Evolutionary conservation across 768 basidiomycete genomes (phyloP), one percentile per base, ranked within the genome.

Genomic region (Kwoniella pini): DNA sequence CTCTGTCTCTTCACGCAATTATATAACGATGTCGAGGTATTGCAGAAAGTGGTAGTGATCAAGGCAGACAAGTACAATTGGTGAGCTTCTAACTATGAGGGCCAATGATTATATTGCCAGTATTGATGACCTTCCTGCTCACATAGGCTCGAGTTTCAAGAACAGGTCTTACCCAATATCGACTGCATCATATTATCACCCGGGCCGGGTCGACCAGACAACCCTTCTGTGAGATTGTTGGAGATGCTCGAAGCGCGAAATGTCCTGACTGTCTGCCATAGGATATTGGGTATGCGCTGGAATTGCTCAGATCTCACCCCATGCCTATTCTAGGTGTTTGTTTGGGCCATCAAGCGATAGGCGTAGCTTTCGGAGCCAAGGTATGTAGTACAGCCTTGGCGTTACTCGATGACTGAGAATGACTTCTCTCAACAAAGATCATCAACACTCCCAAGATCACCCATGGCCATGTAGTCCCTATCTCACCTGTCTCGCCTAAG

Each of bases 181-280:
- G 79, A 80, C 43, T 78, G 77, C 54, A 60, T 80, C 19, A 75
- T 80, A 45, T 68, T 80, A 2, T 80, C 79, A 1, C 79, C 79
- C 21, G 79, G 79, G 10, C 79, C 79, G 6, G 79, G 79, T 7
- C 38, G 72, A 43, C 75, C 79, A 3, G 75, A 76, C 54, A 73
- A 65, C 22, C 65, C 69, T 19, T 28, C 61, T 19, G 74, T 76
- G 48, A 60, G 74, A 0, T 13, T 22, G 22, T 1, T 39, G n/a
- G n/a, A n/a, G n/a, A n/a, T n/a, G n/a, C n/a, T n/a, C n/a, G n/a
- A n/a, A n/a, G 21, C 4, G 10, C 19, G 6, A 21, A 42, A 21
- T 30, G 39, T 0, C 15, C 55, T 57, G 45, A 38, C 17, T 13
- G 2, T 13, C 11, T 9, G 10, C 11, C 11, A 0, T 33, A 76